Evolutionary conservation across 2,329 filamentous ascomycete genomes (phyloP), one percentile per base, ranked within the genome.

Genomic region (Penicillium frequentans): DNA sequence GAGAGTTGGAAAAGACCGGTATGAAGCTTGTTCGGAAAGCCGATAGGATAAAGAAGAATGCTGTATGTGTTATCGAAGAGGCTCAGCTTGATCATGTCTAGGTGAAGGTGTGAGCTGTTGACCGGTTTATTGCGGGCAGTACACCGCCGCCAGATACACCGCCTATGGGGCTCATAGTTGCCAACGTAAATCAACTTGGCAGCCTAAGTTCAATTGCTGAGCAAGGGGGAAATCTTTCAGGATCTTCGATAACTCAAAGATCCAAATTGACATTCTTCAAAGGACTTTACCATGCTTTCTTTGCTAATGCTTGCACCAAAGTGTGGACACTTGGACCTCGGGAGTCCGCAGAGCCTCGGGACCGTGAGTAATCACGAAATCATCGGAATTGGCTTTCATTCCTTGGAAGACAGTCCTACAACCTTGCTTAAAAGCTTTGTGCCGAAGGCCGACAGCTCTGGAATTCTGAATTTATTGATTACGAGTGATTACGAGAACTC

Each of bases 301-400:
- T 46, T 46, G 23, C 11, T 9, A 23, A 24, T 29, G 3, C 13
- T 24, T 19, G 13, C 35, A 10, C 29, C 46, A 27, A 48, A 21
- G 16, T 24, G 21, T 21, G 23, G 48, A 13, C 33, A 37, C 47
- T 10, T 33, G 8, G 26, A 50, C 37, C 48, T 50, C 48, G 48
- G 37, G 24, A 50, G 7, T 42, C 19, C 45, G 26, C 27, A 39
- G 35, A 35, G 52, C 63, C 62, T 64, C 60, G 63, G 61, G 31
- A 61, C 43, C 16, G 49, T 64, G 58, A 64, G 56, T 64, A 66
- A 64, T 66, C 64, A 64, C n/a, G 45, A 65, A 66, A 66, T 56
- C 50, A 52, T 52, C 47, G 47, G 19, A 14, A 19, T 23, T 23
- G 9, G 16, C 16, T 39, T 33, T 16, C 13, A 33, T 33, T 16